Conservation (phyloP, 2,329 filamentous ascomycete species). For the Aspergillus quadrilineatus region DNA sequence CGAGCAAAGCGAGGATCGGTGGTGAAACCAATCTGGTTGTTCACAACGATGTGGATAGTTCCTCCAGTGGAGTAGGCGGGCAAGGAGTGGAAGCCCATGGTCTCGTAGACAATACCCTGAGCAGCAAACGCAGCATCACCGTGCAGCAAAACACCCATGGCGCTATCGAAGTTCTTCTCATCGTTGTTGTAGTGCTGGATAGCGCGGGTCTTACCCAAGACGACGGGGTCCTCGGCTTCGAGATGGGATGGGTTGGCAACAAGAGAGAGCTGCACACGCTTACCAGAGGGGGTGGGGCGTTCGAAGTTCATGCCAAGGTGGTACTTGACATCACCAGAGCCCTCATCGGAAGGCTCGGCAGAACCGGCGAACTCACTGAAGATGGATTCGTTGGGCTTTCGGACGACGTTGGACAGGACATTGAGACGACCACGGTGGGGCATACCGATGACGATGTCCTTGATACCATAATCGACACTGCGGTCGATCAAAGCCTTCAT, state of each 20-base stretch:
- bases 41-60: slow-evolving; percentile 94
- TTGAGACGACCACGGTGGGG: slow-evolving; percentile 98
- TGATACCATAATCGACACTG: slow-evolving; percentile 96
- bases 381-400: slow-evolving; percentile 99
- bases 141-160: slow-evolving; percentile 94
- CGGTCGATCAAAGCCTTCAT: slow-evolving; percentile 99
- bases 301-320: slow-evolving; percentile 99
- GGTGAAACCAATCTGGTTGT: slow-evolving; percentile 99
- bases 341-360: slow-evolving; percentile 84
- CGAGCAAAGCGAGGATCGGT: slow-evolving; percentile 96
- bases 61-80: slow-evolving; percentile 96
- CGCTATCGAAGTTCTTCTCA: slow-evolving; percentile 80
- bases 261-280: slow-evolving; percentile 97
- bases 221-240: slow-evolving; percentile 96
- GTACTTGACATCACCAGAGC: slow-evolving; percentile 98
- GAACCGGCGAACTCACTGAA: slow-evolving; percentile 97
- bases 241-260: slow-evolving; percentile 98
- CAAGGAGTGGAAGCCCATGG: slow-evolving; percentile 93
- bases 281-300: slow-evolving; percentile 93
- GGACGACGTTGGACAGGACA: slow-evolving; percentile 95
- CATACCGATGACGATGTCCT: slow-evolving; percentile 99
- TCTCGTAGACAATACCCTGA: slow-evolving; percentile 97
- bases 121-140: slow-evolving; percentile 96
- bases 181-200: slow-evolving; percentile 99
- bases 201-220: slow-evolving; percentile 93